Base-by-base conservation (phyloP, 1,139 yeast species). In the Kodamaea suecica region DNA sequence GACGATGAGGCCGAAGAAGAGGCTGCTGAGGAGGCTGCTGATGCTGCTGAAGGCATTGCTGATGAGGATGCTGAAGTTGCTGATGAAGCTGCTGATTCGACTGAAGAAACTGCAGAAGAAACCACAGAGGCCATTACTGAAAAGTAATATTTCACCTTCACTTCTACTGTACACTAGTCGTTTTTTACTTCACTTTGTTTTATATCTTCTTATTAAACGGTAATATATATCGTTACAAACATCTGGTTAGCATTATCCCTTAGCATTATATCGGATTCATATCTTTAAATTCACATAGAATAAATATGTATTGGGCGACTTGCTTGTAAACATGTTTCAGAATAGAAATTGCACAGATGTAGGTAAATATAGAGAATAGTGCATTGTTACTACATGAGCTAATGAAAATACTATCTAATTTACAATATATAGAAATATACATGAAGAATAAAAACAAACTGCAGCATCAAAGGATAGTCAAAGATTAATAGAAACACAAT, bases 1-100 rank as follows among this genome's bases (percentile, higher is more conserved):
- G 50, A 33, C n/a, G 62, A 61, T 35, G 61, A 52, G 21, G 52
- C 46, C 11, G 60, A 58, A 16, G 49, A 44, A 17, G 49, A 34
- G 13, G 38, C 30, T 15, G 43, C 30, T n/a, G 12, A 39, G 21
- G 37, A 31, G 25, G 35, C 33, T 25, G 38, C 17, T 12, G 39
- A 33, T 17, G 15, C 19, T 7, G 35, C n/a, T 27, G 31, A 35
- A 30, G 38, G 33, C 23, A 29, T 26, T 17, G 26, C 26, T 23
- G 13, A 23, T 7, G 11, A 10, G 7, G 23, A 19, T 19, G 26
- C 10, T 6, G 23, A 32, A 17, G 33, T 8, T n/a, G 35, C 23
- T 6, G 31, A 6, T 7, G 26, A 10, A 6, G 11, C 6, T 23
- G 26, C 5, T 6, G 26, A 6, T n/a, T 6, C 7, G 7, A 17